phyloP scores from a whole-genome alignment of 139 green algal species.

The Haematococcus lacustris region DNA sequence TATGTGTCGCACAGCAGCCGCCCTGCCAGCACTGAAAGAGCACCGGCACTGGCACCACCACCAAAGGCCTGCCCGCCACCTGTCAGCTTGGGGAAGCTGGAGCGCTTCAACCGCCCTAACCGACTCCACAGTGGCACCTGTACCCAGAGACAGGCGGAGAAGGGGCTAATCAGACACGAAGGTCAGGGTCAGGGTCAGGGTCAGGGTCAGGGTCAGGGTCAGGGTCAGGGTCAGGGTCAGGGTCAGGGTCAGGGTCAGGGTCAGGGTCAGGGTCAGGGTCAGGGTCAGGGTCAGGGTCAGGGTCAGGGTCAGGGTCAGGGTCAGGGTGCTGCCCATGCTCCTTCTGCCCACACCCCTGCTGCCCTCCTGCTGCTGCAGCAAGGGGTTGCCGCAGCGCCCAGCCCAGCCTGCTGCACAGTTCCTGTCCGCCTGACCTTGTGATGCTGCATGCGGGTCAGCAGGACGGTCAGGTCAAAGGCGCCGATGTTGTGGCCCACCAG shows the following conservation, averaged over 20 bases:
- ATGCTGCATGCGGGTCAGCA: constrained; percentile 86
- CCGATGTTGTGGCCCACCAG: constrained; percentile 94
- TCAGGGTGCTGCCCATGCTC: no score
- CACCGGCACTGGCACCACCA: constrained; percentile 70
- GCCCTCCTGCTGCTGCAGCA: no score
- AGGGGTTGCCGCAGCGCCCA: no score
- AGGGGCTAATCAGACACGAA: not conserved
- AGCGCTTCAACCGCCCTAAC: constrained; percentile 88
- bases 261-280: no score
- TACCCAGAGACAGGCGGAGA: not conserved
- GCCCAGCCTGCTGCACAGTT: no score
- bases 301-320: no score
- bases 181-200: no score
- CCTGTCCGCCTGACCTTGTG: constrained; percentile 58
- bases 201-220: no score
- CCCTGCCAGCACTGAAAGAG: constrained; percentile 44
- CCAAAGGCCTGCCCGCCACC: constrained; percentile 76
- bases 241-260: no score
- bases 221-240: no score
- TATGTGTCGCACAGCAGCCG: constrained; percentile 91
- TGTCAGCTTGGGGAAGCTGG: constrained; percentile 72
- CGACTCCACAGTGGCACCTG: constrained; percentile 89
- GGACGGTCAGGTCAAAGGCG: constrained; percentile 82
- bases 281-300: no score
- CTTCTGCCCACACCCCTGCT: no score